Evolutionary conservation across 1,139 yeast species (phyloP).

Genomic region (Yamadazyma pseudoaaseri): DNA sequence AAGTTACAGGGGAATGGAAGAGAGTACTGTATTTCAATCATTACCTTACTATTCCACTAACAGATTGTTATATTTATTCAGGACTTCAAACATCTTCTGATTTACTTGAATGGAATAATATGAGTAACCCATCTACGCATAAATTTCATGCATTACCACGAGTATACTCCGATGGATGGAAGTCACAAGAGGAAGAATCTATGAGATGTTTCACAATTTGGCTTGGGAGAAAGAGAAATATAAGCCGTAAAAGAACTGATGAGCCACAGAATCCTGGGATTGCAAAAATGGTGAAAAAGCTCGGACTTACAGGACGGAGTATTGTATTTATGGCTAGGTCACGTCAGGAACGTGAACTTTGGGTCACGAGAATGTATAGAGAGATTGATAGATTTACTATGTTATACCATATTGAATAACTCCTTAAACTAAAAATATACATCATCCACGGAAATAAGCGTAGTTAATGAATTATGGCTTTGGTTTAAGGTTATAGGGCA

Average conservation of each 20-base stretch:
- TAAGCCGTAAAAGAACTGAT: constrained; percentile 35
- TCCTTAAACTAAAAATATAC: too few relatives aligned
- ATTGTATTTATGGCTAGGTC: constrained; percentile 80
- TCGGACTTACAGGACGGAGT: constrained; percentile 69
- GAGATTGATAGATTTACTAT: constrained; percentile 59
- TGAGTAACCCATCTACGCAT: constrained; percentile 41
- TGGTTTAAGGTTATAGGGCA: too few relatives aligned
- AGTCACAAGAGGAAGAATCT: constrained; percentile 71
- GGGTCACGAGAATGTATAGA: constrained; percentile 67
- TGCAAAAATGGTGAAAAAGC: constrained; percentile 43
- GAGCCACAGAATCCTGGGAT: constrained; percentile 40
- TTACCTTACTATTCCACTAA: constrained; percentile 57
- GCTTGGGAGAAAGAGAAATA: constrained; percentile 66
- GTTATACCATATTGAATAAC: constrained; percentile 5
- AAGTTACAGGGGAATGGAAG: constrained; percentile 46
- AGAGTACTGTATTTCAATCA: constrained; percentile 43
- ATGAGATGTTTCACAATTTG: constrained; percentile 78
- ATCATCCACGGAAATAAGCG: background rate
- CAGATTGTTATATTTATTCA: constrained; percentile 72
- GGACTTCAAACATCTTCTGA: constrained; percentile 63
- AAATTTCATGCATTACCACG: constrained; percentile 70
- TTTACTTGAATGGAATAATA: constrained; percentile 45
- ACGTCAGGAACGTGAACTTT: constrained; percentile 75
- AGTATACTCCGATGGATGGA: constrained; percentile 80
- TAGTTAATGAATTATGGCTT: background rate